Percentiles rank a stretch among this genome's conserved stretches.
These are phyloP conservation scores for Pseudocercospora ulei DNA, from an alignment of 2,329 filamentous ascomycete species.

Conservation along the genomic window DNA sequence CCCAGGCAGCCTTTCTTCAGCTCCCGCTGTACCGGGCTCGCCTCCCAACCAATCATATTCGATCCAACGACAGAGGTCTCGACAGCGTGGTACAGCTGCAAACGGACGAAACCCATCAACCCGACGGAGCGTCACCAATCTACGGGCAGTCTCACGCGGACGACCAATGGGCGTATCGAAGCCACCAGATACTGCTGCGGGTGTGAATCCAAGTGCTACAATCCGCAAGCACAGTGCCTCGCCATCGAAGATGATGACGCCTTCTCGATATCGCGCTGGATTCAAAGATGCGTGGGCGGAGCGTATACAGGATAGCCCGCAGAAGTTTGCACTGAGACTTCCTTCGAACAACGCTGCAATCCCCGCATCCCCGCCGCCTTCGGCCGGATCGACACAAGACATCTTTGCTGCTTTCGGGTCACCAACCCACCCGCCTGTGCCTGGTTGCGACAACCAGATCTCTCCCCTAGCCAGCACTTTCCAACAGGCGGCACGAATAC, in stretches of 20 bases:
- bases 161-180: conserved; percentile 30
- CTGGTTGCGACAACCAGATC: conserved; percentile 27
- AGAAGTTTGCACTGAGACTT: conserved; percentile 45
- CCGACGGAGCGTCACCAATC: conserved; percentile 25
- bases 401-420: conserved; percentile 31
- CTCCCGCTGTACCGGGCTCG: conserved; percentile 29
- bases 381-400: conserved; percentile 38
- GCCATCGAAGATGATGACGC: conserved; percentile 47
- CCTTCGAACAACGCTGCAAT: conserved; percentile 37
- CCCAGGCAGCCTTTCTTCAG: conserved; percentile 32
- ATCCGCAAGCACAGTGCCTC: conserved; percentile 29
- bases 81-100: conserved; percentile 24
- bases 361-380: conserved; percentile 41
- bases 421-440: conserved; percentile 19
- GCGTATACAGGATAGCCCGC: conserved; percentile 39
- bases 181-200: conserved; percentile 23
- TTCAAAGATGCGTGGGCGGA: conserved; percentile 47
- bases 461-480: conserved; percentile 30
- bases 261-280: conserved; percentile 40
- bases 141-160: conserved; percentile 31
- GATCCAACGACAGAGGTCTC: conserved; percentile 25
- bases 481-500: conserved; percentile 28
- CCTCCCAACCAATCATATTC: conserved; percentile 29
- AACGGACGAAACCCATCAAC: conserved; percentile 28
- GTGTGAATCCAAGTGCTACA: conserved; percentile 25